Evolutionary conservation across 306 rosid genomes (phyloP).

Genomic region (Vicia villosa): DNA sequence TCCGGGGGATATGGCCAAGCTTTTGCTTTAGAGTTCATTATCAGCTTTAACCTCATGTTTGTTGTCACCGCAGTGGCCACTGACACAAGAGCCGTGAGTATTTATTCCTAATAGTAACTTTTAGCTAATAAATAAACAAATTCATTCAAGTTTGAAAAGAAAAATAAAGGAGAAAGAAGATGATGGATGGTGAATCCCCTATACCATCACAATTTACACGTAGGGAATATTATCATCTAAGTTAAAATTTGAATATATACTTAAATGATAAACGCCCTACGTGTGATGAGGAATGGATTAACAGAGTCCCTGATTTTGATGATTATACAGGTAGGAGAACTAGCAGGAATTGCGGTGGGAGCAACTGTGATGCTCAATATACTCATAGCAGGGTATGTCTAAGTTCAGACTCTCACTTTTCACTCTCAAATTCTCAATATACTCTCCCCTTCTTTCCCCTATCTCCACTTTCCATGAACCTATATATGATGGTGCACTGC

Average conservation of each 20-base stretch:
- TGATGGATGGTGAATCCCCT: neutral
- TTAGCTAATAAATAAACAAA: slow-evolving; percentile 1
- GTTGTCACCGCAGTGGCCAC: slow-evolving; percentile 94
- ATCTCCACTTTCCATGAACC: neutral
- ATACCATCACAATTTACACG: neutral
- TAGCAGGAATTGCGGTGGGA: slow-evolving; percentile 90
- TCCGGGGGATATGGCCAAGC: slow-evolving; percentile 69
- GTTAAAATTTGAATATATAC: neutral
- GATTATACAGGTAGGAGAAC: slow-evolving; percentile 69
- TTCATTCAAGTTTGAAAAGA: neutral
- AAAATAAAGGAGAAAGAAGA: neutral
- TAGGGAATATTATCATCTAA: neutral
- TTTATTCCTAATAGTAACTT: neutral
- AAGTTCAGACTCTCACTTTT: slow-evolving; percentile 25
- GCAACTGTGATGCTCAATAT: slow-evolving; percentile 90
- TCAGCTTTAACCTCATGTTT: slow-evolving; percentile 88
- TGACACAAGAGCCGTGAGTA: slow-evolving; percentile 81
- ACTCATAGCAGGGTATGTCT: slow-evolving; percentile 72
- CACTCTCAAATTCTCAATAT: neutral
- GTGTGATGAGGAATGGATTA: neutral
- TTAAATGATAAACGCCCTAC: neutral
- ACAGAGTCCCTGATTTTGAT: neutral
- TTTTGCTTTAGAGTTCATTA: slow-evolving; percentile 78
- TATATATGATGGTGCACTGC: neutral
- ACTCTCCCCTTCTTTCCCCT: neutral